Conservation (phyloP, 208 protist genomes). For the Leishmania lainsoni region DNA sequence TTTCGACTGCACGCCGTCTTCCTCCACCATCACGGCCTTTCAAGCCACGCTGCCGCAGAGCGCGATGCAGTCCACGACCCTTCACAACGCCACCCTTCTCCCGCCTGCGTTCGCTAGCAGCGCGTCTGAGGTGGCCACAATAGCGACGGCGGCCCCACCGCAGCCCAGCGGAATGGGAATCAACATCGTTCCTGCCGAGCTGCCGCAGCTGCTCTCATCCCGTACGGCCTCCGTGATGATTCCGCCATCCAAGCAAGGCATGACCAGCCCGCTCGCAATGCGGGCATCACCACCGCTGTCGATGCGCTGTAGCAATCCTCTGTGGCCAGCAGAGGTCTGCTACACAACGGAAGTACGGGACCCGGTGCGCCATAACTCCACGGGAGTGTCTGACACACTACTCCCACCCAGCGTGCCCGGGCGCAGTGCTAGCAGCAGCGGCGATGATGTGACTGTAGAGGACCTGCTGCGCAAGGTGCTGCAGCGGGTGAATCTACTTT, state of each 20-base stretch:
- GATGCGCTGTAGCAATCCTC: conserved; percentile 20
- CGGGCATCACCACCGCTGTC: conserved; percentile 1
- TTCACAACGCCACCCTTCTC: neutral
- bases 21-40: neutral
- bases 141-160: neutral
- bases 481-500: conserved; percentile 18
- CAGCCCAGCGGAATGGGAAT: neutral
- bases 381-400: neutral
- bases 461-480: conserved; percentile 28
- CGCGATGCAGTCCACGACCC: no score
- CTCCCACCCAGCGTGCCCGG: neutral
- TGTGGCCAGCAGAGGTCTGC: conserved; percentile 14
- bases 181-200: neutral
- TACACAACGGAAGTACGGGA: no score
- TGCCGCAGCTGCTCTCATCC: conserved; percentile 15
- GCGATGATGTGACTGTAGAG: conserved; percentile 3
- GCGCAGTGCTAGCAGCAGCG: neutral
- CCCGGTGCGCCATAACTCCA: neutral
- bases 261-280: neutral
- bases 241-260: neutral
- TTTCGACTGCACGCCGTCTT: neutral
- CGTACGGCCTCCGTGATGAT: neutral
- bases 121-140: neutral
- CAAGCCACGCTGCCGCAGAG: neutral
- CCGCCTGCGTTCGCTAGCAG: neutral